Evolutionary conservation across 2,329 filamentous ascomycete species (phyloP), one percentile per base, ranked within the genome.

Genomic region (Fusarium dimerum): DNA sequence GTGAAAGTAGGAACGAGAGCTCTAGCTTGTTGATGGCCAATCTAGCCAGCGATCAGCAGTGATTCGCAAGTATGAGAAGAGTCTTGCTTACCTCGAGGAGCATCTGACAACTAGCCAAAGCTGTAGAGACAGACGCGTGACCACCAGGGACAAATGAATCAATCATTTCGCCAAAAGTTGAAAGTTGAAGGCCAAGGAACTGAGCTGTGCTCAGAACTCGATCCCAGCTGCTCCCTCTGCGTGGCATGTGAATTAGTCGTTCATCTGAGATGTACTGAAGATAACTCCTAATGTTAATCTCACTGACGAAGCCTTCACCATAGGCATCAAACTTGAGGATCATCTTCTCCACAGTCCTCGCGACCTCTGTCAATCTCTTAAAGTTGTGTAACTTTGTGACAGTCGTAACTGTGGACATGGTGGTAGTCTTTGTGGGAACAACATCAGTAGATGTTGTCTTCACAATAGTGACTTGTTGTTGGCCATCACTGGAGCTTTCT

Each of bases 181-280:
- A 70, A 15, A 76, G 62, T 52, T 75, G 72, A 6, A 73, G 63
- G 3, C 72, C 73, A 41, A 74, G 75, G 64, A 71, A 74, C 51
- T 75, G 71, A 3, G 73, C 73, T 15, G 69, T 67, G 39, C 68
- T 71, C 30, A 76, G 60, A 1, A 75, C 72, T 1, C 69, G 67
- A 49, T 76, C 73, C 72, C 72, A 75, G 43, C 71, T 66, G 47
- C 72, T 74, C n/a, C 71, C 73, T 39, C 69, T 61, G 6, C 65
- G 63, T 3, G 73, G 73, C 71, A 76, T 75, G 47, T 74, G 72
- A 15, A 72, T 67, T 13, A 75, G 63, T 29, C 73, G 71, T 48
- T 75, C 67, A 50, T 74, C 69, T 11, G 67, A 66, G 47, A 75
- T 73, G 57, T 66, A 70, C 18, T 66, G 58, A 13, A 75, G 66